Evolutionary conservation across 2,329 filamentous ascomycete genomes (phyloP), one percentile per base, ranked within the genome.

Genomic region (Shiraia bambusicola): DNA sequence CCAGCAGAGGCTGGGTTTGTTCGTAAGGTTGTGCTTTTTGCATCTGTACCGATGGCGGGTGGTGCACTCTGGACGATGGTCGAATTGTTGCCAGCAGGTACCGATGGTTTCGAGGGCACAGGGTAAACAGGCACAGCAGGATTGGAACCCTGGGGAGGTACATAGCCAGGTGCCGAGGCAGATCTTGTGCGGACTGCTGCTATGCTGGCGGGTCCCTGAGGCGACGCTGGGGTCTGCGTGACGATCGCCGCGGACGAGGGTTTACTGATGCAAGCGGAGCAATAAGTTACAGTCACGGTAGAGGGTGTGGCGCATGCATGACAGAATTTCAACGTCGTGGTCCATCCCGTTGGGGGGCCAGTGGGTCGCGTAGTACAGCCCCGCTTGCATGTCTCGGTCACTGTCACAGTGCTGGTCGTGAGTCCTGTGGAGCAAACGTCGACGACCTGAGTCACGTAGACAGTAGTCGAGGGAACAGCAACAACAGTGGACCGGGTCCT

Each of bases 371-470:
- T 19, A 10, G 26, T 16, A 30, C 37, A 40, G 10, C 37, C 37
- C 9, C 11, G 10, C 5, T 40, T 34, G 37, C 37, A 40, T 12
- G 31, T 34, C 26, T 28, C 17, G 4, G 30, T 40, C 11, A 28
- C 15, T 9, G 30, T 40, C 8, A 31, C 24, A 15, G 37, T 30
- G 15, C 19, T 40, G 8, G 37, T 40, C 10, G 24, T 40, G 16
- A 40, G 19, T 12, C 37, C 37, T 4, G 37, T 34, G 17, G 37
- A 40, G 30, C 37, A 40, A 12, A 40, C 31, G 24, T 34, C 37
- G 15, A 40, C 26, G 12, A 40, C n/a, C 2, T 12, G n/a, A 12
- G 37, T 34, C 15, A 28, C 31, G 16, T 40, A 40, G 4, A 28
- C 14, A 25, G 31, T 40, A 5, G 25, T 40, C 12, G 37, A 34